phyloP scores from a whole-genome alignment of 148 eudicot species.

The Rhododendron mucronatum region DNA sequence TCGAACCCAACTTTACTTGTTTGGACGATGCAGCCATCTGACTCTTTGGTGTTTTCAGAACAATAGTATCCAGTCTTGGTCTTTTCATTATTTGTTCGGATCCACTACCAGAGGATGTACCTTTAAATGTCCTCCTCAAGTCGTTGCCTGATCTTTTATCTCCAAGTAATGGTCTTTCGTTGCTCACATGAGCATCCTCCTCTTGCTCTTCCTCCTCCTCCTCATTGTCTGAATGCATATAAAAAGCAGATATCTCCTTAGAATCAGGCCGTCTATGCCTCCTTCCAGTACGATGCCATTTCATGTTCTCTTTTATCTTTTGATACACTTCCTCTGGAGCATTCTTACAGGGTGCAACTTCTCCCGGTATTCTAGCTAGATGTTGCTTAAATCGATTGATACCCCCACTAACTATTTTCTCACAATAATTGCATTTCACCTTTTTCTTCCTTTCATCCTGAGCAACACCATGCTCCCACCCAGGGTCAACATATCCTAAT shows the following conservation, averaged over 20 bases:
- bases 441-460: conserved; percentile 95
- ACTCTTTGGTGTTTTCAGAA: conserved; percentile 40
- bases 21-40: conserved; percentile 37
- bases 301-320: conserved; percentile 92
- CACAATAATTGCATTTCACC: conserved; percentile 95
- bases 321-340: conserved; percentile 88
- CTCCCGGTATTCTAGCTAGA: conserved; percentile 91
- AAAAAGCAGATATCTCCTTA: conserved; percentile 57
- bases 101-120: conserved; percentile 44
- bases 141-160: conserved; percentile 48
- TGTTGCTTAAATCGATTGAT: conserved; percentile 94
- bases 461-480: conserved; percentile 96
- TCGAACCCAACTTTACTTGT: conserved; percentile 34
- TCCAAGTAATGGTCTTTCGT: conserved; percentile 38
- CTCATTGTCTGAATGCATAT: conserved; percentile 75
- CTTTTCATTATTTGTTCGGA: conserved; percentile 53
- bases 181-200: conserved; percentile 45
- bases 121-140: conserved; percentile 39
- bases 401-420: conserved; percentile 91
- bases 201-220: conserved; percentile 71
- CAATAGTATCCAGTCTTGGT: conserved; percentile 38
- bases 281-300: conserved; percentile 95
- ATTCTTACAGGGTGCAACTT: conserved; percentile 94
- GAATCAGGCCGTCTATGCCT: conserved; percentile 66
- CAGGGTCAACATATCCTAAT: conserved; percentile 91